Base-by-base conservation (phyloP, 495 filamentous ascomycete species). In the Penicillium parvum region DNA sequence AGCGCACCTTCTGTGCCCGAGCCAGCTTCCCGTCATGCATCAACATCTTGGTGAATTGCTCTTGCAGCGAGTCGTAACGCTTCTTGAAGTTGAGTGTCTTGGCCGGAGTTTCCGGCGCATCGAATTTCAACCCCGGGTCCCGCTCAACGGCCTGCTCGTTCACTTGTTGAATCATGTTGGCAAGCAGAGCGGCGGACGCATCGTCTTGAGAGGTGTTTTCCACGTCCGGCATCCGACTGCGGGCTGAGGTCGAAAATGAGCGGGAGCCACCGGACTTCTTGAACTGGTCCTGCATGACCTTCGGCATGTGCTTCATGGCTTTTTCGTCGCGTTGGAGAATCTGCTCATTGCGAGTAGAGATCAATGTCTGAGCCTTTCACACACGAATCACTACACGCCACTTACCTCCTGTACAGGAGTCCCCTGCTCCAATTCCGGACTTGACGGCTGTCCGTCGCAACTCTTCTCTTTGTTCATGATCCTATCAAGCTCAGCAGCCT, bases 11-110 rank as follows among this genome's bases (percentile, higher is more conserved):
- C 62, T 96, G 85, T 15, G 88, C 90, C 64, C 74, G 71, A 53
- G 79, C 78, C 55, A 90, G 71, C 66, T 96, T 95, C 34, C 92
- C 92, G 66, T 95, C 76, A 47, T 72, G 68, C 91, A 97, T 98
- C 39, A 98, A 48, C 40, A 95, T 75, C 64, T 88, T 90, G 12
- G 88, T 95, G 50, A 96, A 73, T 69, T 95, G 92, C 32, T 82
- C 69, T 22, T 97, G 68, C 16, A 96, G 63, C 3, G 85, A 75
- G 53, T 94, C 83, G 59, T 96, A 94, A 40, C 92, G 78, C 45
- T 86, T 63, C 47, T 86, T 82, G 50, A 86, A 66, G 58, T 88
- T 74, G 42, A 75, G 60, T 8, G 77, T 68, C 19, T 75, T 73
- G 14, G 81, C 70, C 14, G 88, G 60, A 14, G 82, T 77, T n/a